phyloP scores from a whole-genome alignment of 2,329 filamentous ascomycete species.

The Periconia digitata region DNA sequence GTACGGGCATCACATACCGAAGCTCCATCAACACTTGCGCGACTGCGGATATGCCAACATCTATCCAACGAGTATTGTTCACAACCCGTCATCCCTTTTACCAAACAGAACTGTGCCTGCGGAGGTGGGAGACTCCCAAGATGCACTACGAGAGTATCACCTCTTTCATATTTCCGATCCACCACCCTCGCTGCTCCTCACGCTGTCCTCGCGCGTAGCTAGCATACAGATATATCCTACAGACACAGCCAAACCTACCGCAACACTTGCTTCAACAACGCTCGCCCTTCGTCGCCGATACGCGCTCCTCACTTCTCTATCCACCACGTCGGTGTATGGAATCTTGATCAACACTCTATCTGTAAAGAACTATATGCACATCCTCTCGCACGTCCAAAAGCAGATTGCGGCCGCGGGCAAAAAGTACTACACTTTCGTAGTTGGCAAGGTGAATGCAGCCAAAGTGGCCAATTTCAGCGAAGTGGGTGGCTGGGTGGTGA shows the following conservation, averaged over 20 bases:
- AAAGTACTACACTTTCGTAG: conserved; percentile 94
- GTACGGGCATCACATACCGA: conserved; percentile 72
- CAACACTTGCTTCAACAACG: conserved; percentile 55
- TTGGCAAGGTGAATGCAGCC: conserved; percentile 92
- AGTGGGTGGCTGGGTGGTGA: conserved; percentile 93
- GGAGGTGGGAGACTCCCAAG: conserved; percentile 47
- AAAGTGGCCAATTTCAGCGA: conserved; percentile 97
- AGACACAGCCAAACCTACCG: conserved; percentile 29
- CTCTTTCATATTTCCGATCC: conserved; percentile 86
- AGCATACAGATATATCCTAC: conserved; percentile 78
- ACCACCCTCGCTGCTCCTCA: conserved; percentile 79
- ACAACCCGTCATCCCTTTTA: conserved; percentile 76
- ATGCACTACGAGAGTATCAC: conserved; percentile 65
- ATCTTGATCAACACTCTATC: conserved; percentile 95
- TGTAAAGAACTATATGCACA: conserved; percentile 84
- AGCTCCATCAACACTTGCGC: conserved; percentile 58
- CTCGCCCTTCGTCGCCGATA: conserved; percentile 78
- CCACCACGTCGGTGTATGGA: conserved; percentile 81
- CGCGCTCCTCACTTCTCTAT: conserved; percentile 77
- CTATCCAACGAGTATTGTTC: conserved; percentile 70
- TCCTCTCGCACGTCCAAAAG: conserved; percentile 71
- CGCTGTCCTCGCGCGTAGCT: conserved; percentile 78
- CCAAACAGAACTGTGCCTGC: conserved; percentile 77
- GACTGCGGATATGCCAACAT: conserved; percentile 69
- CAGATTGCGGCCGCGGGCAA: conserved; percentile 81